Evolutionary conservation across 2,329 filamentous ascomycete species (phyloP).

Genomic region (Paecilomyces formosus): DNA sequence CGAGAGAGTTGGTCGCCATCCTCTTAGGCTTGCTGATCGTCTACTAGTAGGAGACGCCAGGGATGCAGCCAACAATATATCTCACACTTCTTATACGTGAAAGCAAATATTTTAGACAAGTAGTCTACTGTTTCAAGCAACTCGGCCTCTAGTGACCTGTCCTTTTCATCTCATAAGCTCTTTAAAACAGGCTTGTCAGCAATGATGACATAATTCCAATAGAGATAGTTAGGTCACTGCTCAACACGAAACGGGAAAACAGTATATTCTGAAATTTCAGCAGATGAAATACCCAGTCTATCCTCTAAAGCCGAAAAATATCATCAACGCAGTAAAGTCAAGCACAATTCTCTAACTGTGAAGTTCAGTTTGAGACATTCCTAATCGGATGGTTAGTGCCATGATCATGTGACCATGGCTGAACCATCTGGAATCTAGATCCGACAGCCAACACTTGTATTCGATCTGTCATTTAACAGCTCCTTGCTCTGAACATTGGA

Average conservation of each 20-base stretch:
- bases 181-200: not conserved
- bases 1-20: slow-evolving; percentile 4
- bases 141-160: not conserved
- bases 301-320: not conserved
- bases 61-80: not conserved
- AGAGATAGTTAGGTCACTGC: not conserved
- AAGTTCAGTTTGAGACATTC: no score
- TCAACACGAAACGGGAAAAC: not conserved
- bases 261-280: not conserved
- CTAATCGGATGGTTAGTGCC: no score
- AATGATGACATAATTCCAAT: not conserved
- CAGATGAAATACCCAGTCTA: not conserved
- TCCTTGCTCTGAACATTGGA: no score
- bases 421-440: no score
- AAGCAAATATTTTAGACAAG: not conserved
- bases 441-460: no score
- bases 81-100: not conserved
- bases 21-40: not conserved
- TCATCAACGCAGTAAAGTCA: not conserved
- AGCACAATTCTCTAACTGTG: not conserved
- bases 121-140: not conserved
- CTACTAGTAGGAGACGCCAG: not conserved
- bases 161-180: not conserved
- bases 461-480: no score
- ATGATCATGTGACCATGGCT: no score